Base-by-base conservation (phyloP, 2,329 filamentous ascomycete species). In the Colletotrichum endophyticum region DNA sequence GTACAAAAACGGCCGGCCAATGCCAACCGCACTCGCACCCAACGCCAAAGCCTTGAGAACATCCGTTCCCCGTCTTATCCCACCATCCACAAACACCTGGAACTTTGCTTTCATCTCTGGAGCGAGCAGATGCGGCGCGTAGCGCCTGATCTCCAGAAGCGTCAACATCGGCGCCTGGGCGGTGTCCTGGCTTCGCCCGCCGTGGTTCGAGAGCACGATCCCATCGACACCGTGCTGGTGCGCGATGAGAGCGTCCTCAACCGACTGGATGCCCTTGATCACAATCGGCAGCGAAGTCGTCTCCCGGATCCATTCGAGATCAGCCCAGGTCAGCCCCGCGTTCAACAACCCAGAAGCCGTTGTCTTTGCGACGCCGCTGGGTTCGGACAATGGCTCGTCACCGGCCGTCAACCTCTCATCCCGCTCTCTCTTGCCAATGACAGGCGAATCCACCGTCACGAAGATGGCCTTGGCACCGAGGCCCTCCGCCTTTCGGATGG, bases 201-300 rank as follows among this genome's bases (percentile, higher is more conserved):
- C 94, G 81, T 95, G 94, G 78, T 95, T 95, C 16, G 89, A 91
- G 3, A 95, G 86, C 2, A 95, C 88, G 66, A 95, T 93, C 0
- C 91, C 94, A 77, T 95, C 90, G 4, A 91, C 90, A 0, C 92
- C 92, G 19, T 88, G 80, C 69, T 93, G 88, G 49, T 92, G 87
- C 2, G 91, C 92, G 78, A 86, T 88, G 66, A 88, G 85, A 8
- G 93, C 93, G 82, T 95, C 94, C 34, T 87, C 86, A 0, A 91
- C 89, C 8, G 89, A 91, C 84, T 95, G 93, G 15, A 95, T 91
- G 0, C 94, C 93, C 82, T 95, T 95, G 32, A 95, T 61, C 78
- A 93, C 85, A 86, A 95, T 77, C 79, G 92, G 85, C 90, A 89
- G 74, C 86, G 84, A 81, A 85, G 88, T 86, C 3, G 72, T 72